Conservation (phyloP, 2,329 filamentous ascomycete genomes). For the Zopfia rhizophila region DNA sequence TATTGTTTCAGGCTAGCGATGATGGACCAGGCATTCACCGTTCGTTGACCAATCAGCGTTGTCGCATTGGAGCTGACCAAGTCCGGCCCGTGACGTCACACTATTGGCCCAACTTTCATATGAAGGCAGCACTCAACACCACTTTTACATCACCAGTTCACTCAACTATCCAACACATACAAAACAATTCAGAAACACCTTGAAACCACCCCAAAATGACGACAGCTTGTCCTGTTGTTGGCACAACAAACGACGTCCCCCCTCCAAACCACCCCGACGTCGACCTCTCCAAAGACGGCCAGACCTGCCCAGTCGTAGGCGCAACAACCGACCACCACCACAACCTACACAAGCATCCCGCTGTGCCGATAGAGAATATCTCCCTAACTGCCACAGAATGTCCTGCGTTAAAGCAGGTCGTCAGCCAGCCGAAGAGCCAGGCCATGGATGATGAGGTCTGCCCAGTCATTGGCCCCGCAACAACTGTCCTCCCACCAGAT, state of each 20-base stretch:
- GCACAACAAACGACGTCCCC: conserved; percentile 56
- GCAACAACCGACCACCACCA: conserved; percentile 59
- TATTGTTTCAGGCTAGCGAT: no score
- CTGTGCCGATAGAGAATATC: conserved; percentile 38
- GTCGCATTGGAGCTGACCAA: no score
- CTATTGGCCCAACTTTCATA: no score
- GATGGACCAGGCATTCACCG: no score
- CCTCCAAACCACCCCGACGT: conserved; percentile 56
- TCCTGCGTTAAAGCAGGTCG: conserved; percentile 54
- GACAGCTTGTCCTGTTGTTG: conserved; percentile 51
- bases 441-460: conserved; percentile 56
- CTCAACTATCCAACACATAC: no score
- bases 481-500: conserved; percentile 53
- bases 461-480: conserved; percentile 57
- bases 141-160: no score
- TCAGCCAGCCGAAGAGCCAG: conserved; percentile 47
- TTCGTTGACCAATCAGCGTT: no score
- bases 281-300: conserved; percentile 52
- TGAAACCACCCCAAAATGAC: no score
- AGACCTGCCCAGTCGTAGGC: conserved; percentile 58
- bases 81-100: no score
- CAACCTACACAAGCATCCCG: conserved; percentile 55
- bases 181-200: no score
- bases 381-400: conserved; percentile 50
- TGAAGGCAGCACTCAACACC: no score